Base-by-base conservation (phyloP, 192 early-diverging fungal genomes). In the Pilobolus umbonatus region DNA sequence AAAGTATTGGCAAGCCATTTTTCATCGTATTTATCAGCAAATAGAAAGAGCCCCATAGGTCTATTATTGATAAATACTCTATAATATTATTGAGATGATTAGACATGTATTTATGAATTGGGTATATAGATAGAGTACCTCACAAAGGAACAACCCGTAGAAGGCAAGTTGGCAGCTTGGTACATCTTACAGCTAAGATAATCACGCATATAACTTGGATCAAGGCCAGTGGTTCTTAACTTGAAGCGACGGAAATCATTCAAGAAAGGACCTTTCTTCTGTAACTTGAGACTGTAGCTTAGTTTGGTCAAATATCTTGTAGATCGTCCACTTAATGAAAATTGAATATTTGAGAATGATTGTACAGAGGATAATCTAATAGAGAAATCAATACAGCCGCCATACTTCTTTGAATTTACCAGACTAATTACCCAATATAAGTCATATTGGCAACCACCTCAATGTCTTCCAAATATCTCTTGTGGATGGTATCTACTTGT, bases 191-290 rank as follows among this genome's bases (percentile, higher is more conserved):
- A 26, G 15, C 57, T 29, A 11, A 69, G 31, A 34, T 60, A 57
- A 22, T 69, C 67, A 17, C 67, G 56, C 19, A 69, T 60, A 36
- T 64, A 69, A 32, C 56, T 60, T 10, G 67, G 67, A 26, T 69
- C 67, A 14, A 25, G 54, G 8, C 35, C 43, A 24, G 50, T 11
- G 3, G 67, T 31, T 19, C 67, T 38, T n/a, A 69, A 26, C 21
- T 69, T 69, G 28, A 69, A 32, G 30, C 64, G 63, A 25, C 52
- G 42, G 5, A 48, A 59, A 2, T 61, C 67, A n/a, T 39, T 51
- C 10, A 69, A 45, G 0, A 44, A 10, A 11, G 61, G 35, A 0
- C 35, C 32, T 25, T 55, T 26, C 26, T 53, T 45, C 19, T 35
- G 36, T 14, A 69, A 12, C 21, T 61, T 63, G 34, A 69, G 14